Base-by-base conservation (phyloP, 495 filamentous ascomycete species). In the Neurospora discreta region DNA sequence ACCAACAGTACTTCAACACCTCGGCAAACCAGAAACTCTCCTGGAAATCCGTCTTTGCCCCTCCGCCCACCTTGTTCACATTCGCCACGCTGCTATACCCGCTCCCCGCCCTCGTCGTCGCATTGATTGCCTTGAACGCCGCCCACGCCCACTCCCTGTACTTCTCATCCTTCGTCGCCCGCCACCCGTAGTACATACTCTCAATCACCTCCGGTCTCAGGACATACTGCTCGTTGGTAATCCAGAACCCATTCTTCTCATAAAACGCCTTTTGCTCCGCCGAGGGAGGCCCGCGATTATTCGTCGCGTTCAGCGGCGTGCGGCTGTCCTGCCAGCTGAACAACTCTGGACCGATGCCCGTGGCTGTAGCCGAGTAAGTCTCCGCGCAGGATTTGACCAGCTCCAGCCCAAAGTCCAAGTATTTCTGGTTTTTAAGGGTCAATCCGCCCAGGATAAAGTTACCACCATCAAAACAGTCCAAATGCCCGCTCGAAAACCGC, bases 11-110 rank as follows among this genome's bases (percentile, higher is more conserved):
- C 84, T 97, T 97, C 76, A 96, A 73, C 69, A 94, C 91, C 83
- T 97, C 93, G 0, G 94, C 93, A 78, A 95, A 95, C 81, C 92
- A 89, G 83, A 96, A 97, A 75, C 91, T 94, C 83, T 97, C 93
- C 84, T 94, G 90, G 77, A 89, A 89, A 74, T 96, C 89, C 41
- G 80, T 78, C 68, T 86, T 87, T 6, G 80, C 78, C 6, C 91
- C 93, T 5, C 93, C 93, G 10, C 81, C 82, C 0, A 73, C 58
- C 26, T 75, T 77, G 75, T 92, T 91, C n/a, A 95, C 93, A 78
- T 96, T 78, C 0, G 75, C 74, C 60, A 97, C 80, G 15, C 84
- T 85, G 16, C 87, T 85, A 79, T 89, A 97, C 5, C 93, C 93
- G 5, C 87, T 89, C 3, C 84, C 87, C 0, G 88, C 89, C 36